These are phyloP conservation scores for Closterium sp. DNA, from an alignment of 139 green algal genomes.

Conservation along the genomic window DNA sequence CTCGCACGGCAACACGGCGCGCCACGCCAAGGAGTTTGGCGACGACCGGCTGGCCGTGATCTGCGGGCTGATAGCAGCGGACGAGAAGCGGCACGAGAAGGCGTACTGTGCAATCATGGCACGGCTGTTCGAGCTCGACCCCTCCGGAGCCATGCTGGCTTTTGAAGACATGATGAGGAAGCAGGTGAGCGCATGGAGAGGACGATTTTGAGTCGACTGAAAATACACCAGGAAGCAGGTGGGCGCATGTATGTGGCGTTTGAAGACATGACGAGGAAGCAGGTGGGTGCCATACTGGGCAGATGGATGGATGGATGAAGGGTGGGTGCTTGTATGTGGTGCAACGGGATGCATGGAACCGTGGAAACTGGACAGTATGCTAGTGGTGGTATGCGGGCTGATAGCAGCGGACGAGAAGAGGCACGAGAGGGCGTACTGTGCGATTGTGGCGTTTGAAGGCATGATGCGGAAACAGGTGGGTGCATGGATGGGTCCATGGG, in stretches of 20 bases:
- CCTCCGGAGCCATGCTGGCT: conserved; percentile 79
- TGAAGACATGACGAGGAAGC: too few relatives aligned
- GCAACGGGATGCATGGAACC: too few relatives aligned
- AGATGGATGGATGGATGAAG: too few relatives aligned
- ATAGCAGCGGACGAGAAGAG: conserved; percentile 91
- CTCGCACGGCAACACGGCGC: conserved; percentile 93
- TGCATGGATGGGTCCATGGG: too few relatives aligned
- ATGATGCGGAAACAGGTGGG: too few relatives aligned
- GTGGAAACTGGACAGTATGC: conserved; percentile 77
- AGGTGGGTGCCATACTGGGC: too few relatives aligned
- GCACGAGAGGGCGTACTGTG: conserved; percentile 90
- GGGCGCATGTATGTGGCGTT: too few relatives aligned
- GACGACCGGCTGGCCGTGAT: conserved; percentile 86
- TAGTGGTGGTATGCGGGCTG: conserved; percentile 85
- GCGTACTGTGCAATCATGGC: conserved; percentile 91
- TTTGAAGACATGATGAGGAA: conserved; percentile 99
- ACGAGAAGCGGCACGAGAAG: conserved; percentile 94
- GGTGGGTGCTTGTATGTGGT: too few relatives aligned
- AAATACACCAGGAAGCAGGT: too few relatives aligned
- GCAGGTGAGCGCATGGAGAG: conserved; percentile 16
- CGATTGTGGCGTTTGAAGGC: conserved; percentile 90
- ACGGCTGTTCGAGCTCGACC: conserved; percentile 84
- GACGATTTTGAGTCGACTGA: too few relatives aligned
- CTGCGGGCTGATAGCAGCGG: conserved; percentile 84
- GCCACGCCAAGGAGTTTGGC: conserved; percentile 81